Evolutionary conservation across 1,139 yeast genomes (phyloP), one percentile per base, ranked within the genome.

Genomic region (Meyerozyma smithsonii): DNA sequence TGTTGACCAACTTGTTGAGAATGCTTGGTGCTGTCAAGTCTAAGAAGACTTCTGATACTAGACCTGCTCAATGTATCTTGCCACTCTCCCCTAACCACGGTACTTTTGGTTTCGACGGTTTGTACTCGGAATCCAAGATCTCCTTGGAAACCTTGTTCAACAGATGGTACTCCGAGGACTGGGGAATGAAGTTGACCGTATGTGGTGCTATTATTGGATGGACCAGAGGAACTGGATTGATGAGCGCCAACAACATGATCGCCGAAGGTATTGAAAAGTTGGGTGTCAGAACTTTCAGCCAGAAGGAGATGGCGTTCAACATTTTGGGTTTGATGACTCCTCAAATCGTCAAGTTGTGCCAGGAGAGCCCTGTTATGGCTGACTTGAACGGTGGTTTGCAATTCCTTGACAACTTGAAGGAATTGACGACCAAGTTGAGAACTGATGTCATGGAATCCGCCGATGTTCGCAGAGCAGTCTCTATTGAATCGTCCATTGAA

Each of bases 151-250:
- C 97, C 28, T 74, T 92, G 62, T 88, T 92, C 80, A 90, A 90
- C 84, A 86, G 97, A 77, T 92, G 98, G 98, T 78, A 84, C 67
- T 90, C 97, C 38, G 98, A 92, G 75, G 87, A 90, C 47, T 92
- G 98, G 98, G 83, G 84, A 40, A 74, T 86, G 51, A 94, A 87
- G 73, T 82, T 92, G 69, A 92, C 97, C 47, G 75, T 92, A 48
- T 90, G 97, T 68, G 98, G 98, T 75, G 97, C 97, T 40, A 79
- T 92, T 51, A 92, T 92, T 66, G 98, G 98, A 62, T 92, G 98
- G 98, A 92, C 98, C 48, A 88, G 98, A 79, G 98, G 98, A 68
- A 92, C 98, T 47, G 98, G 98, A 61, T 82, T 92, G 61, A 92
- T 92, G 98, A 77, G 90, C 58, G 97, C 84, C 55, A 92, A 92